Base-by-base conservation (phyloP, 2,329 filamentous ascomycete genomes). In the Fusarium sulawesiense region DNA sequence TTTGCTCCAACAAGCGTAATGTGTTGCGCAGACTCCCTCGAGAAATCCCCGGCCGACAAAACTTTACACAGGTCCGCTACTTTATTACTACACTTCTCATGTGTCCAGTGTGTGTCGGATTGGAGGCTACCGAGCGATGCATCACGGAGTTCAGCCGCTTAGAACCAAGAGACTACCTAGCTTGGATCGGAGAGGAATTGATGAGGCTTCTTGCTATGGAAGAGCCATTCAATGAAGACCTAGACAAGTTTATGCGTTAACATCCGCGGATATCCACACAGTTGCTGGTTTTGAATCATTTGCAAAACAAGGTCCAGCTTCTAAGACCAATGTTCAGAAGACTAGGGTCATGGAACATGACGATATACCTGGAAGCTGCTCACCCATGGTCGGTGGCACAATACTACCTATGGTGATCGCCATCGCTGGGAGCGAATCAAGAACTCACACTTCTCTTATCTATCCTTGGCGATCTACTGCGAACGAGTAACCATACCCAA, bases 21-120 rank as follows among this genome's bases (percentile, higher is more conserved):
- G 25, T 25, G 8, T 25, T 25, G 25, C 25, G 25, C 25, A 25
- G 25, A 1, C 25, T 25, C 25, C 25, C 25, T 25, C 25, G 25
- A 25, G 25, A 25, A 25, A 25, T 25, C 25, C 25, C 25, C 25
- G 25, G 25, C 25, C 25, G 8, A 25, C 25, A 25, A 25, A 25
- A 25, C 25, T 25, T 25, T 25, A 25, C 25, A 25, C 25, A 9
- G 25, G 25, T 25, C 25, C 25, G 8, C 25, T 25, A 25, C 25
- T 25, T 9, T 25, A 25, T 25, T 25, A 25, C 25, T 25, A 3
- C 25, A 25, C 25, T 25, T 25, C 25, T 25, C 10, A 11, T 66
- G 7, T 66, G 64, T 21, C 50, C 56, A 5, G 12, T 67, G 2
- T 67, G 63, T 25, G 41, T 67, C 21, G 63, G 63, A 1, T 1